Conservation (phyloP, 805 yeast genomes). For the Starmerella khaoyaiensis region DNA sequence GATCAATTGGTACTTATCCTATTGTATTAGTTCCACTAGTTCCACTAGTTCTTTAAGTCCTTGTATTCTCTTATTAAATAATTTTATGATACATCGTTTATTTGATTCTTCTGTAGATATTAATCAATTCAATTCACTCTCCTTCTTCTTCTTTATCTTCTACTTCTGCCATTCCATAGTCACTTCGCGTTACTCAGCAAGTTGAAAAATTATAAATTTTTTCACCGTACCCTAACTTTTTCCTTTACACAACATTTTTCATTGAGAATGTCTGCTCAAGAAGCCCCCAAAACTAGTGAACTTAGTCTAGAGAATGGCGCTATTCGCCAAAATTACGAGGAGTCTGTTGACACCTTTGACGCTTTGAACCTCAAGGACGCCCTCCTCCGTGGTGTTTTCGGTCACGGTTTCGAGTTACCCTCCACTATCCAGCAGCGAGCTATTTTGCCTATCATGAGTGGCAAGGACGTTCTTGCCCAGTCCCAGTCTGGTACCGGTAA, state of each 20-base stretch:
- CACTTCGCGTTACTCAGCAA: too few relatives aligned
- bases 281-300: slow-evolving; percentile 9
- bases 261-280: slow-evolving; percentile 17
- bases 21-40: too few relatives aligned
- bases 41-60: too few relatives aligned
- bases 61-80: too few relatives aligned
- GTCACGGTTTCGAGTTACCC: slow-evolving; percentile 90
- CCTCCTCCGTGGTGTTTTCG: slow-evolving; percentile 49
- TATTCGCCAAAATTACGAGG: slow-evolving; percentile 93
- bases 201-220: slow-evolving; percentile 10
- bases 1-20: too few relatives aligned
- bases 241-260: neutral
- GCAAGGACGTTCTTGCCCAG: slow-evolving; percentile 85
- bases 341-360: slow-evolving; percentile 63
- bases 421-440: slow-evolving; percentile 98
- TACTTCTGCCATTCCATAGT: too few relatives aligned
- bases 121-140: too few relatives aligned
- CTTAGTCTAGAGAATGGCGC: slow-evolving; percentile 32
- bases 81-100: too few relatives aligned
- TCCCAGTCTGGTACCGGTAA: slow-evolving; percentile 87
- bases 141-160: too few relatives aligned
- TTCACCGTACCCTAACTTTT: slow-evolving; percentile 5
- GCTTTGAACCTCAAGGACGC: slow-evolving; percentile 61
- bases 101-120: too few relatives aligned
- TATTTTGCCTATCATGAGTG: slow-evolving; percentile 83